Percentiles rank a stretch among this genome's conserved stretches.
These are phyloP conservation scores for Nicotiana obtusifolia DNA, from an alignment of 257 asterid genomes.

Conservation along the genomic window DNA sequence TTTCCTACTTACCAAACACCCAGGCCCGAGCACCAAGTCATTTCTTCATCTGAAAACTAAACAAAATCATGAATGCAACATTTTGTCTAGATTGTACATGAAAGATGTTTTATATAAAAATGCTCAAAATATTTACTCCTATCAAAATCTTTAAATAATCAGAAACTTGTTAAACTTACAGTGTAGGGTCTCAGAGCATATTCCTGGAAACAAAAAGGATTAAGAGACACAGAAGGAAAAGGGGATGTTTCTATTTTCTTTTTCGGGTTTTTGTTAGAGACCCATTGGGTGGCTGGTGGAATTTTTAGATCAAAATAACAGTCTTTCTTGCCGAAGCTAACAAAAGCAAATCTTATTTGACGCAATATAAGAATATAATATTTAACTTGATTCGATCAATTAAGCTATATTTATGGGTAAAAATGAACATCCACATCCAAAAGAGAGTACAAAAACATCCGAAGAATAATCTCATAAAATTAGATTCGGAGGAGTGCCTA, in stretches of 20 bases:
- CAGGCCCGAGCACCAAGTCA: background rate
- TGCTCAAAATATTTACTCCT: conserved; percentile 7
- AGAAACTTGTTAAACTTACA: background rate
- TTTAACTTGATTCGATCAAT: background rate
- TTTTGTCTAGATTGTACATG: background rate
- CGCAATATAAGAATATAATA: background rate
- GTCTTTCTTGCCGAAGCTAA: background rate
- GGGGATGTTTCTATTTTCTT: too few species aligned
- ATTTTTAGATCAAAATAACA: background rate
- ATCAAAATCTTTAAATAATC: background rate
- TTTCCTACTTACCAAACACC: conserved; percentile 16
- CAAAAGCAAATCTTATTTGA: background rate
- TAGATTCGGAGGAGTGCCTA: background rate
- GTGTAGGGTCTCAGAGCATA: background rate
- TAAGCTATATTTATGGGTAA: background rate
- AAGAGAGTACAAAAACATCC: background rate
- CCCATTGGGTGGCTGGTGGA: background rate
- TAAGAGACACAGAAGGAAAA: background rate
- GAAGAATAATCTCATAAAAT: background rate
- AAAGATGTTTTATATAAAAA: background rate
- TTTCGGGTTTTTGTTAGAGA: background rate
- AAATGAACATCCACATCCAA: background rate
- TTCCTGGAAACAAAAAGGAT: background rate
- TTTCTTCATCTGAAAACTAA: background rate
- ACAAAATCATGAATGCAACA: background rate